Evolutionary conservation across 106 monocot genomes (phyloP).

Genomic region (Platanthera guangdongensis): DNA sequence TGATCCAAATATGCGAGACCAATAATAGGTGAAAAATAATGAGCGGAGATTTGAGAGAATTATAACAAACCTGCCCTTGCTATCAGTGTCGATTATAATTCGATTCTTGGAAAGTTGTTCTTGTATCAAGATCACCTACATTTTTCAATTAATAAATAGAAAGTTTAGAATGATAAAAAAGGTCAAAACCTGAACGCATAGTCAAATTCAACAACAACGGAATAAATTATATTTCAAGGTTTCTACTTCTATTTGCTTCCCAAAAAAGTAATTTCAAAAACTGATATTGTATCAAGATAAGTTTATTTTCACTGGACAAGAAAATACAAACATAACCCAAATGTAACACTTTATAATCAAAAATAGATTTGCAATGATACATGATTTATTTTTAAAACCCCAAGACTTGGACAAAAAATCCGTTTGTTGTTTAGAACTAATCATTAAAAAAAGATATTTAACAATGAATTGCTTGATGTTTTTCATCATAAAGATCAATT

Average conservation of each 20-base stretch:
- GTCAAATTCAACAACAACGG: background rate
- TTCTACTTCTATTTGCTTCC: background rate
- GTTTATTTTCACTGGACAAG: background rate
- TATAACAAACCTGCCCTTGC: slow-evolving; percentile 64
- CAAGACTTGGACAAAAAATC: background rate
- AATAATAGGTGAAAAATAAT: background rate
- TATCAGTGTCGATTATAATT: slow-evolving; percentile 86
- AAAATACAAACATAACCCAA: background rate
- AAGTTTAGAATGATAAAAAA: background rate
- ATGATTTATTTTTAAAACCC: background rate
- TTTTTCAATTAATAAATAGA: background rate
- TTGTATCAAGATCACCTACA: slow-evolving; percentile 93
- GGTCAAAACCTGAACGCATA: background rate
- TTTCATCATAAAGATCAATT: background rate
- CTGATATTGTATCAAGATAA: background rate
- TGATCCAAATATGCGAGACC: background rate
- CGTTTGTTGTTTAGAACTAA: background rate
- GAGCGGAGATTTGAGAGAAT: background rate
- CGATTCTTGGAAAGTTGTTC: slow-evolving; percentile 98
- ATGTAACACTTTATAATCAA: no score
- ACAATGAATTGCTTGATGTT: background rate
- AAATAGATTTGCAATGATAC: background rate
- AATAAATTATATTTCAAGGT: background rate
- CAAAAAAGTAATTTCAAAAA: background rate
- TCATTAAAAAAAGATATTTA: background rate